These are phyloP conservation scores for Xerocomus potaroensis DNA, from an alignment of 768 basidiomycete species.

Conservation along the genomic window DNA sequence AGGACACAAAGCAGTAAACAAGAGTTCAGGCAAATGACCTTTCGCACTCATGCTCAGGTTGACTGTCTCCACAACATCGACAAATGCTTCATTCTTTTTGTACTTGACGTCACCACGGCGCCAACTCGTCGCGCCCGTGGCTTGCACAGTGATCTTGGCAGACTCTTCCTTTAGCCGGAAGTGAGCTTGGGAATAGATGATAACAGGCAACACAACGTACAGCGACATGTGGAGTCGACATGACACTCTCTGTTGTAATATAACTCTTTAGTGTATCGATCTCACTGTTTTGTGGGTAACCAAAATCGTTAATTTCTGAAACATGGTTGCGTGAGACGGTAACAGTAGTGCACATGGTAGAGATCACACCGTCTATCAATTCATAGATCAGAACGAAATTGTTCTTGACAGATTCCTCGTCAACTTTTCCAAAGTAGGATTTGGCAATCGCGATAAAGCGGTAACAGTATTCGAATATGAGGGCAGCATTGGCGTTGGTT, in stretches of 20 bases:
- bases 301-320: constrained; percentile 95
- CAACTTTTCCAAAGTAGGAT: constrained; percentile 97
- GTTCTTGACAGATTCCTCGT: constrained; percentile 98
- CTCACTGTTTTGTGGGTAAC: constrained; percentile 98
- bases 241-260: constrained; percentile 96
- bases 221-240: constrained; percentile 78
- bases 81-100: constrained; percentile 99
- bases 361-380: constrained; percentile 78
- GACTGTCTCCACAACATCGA: constrained; percentile 97
- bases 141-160: constrained; percentile 94
- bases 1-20: not conserved
- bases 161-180: constrained; percentile 74
- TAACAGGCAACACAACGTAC: constrained; percentile 39
- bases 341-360: constrained; percentile 8
- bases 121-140: constrained; percentile 97
- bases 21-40: constrained; percentile 37
- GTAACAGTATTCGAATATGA: constrained; percentile 98
- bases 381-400: constrained; percentile 99
- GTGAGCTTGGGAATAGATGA: constrained; percentile 1
- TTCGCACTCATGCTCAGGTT: constrained; percentile 98
- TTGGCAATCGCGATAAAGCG: constrained; percentile 92
- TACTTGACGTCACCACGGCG: constrained; percentile 94
- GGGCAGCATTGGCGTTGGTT: constrained; percentile 94
- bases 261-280: constrained; percentile 96
- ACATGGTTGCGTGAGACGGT: constrained; percentile 1